Evolutionary conservation across 2,329 filamentous ascomycete genomes (phyloP), one percentile per base, ranked within the genome.

Genomic region (Neofusicoccum parvum): DNA sequence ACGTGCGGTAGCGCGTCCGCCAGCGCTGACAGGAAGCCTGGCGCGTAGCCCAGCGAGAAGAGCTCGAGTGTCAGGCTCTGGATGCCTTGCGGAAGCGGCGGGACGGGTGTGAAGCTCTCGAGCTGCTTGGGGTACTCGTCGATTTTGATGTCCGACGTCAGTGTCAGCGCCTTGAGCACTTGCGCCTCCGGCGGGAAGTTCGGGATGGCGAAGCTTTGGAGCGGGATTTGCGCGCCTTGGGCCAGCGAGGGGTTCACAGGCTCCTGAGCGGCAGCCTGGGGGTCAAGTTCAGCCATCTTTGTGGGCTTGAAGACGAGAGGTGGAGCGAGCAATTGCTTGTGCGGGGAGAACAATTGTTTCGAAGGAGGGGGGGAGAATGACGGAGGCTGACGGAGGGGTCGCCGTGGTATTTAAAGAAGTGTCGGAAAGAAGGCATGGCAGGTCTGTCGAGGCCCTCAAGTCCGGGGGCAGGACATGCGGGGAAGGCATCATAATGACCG

Each of bases 131-230:
- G 75, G 72, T 83, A 84, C 45, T 81, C 78, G 68, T 80, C 77
- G 63, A 81, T 76, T 67, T 80, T 80, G 73, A 84, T 82, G 70
- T 82, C 81, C 49, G 77, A 78, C 50, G 81, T 83, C n/a, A 84
- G 71, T 27, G 80, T 83, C 15, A 84, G 72, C 34, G 80, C 76
- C 65, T 76, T 76, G 54, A 83, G 75, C n/a, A 70, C 72, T n/a
- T 72, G 73, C 5, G 81, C 80, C 70, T 79, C 73, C 0, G 75
- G 72, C 2, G 81, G 81, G 68, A 83, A 83, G 56, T 74, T 71
- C 3, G 82, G 81, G 14, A 83, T 71, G 17, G 71, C 74, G 75
- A 84, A 84, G 67, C 72, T 71, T 65, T 80, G 74, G 39, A 84
- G 74, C 0, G 81, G 80, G 37, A 83, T 80, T 60, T 83, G 81